These are phyloP conservation scores for Elaeagnus macrophylla DNA, from an alignment of 306 rosid species.

Conservation along the genomic window DNA sequence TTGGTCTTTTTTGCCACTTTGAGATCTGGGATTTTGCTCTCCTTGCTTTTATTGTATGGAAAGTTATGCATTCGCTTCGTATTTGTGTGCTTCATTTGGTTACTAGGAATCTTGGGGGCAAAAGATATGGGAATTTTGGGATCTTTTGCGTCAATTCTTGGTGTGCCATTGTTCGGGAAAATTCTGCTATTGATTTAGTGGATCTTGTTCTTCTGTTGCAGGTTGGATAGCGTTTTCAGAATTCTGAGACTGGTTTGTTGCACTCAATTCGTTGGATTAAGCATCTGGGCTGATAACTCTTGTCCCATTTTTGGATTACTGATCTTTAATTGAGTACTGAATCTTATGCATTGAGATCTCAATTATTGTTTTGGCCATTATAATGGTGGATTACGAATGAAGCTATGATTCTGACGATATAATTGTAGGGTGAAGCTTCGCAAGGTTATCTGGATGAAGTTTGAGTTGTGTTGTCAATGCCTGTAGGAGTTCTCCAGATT, in stretches of 20 bases:
- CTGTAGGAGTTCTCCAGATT: conserved; percentile 28
- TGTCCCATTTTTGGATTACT: conserved; percentile 13
- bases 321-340: conserved; percentile 20
- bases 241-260: conserved; percentile 19
- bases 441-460: conserved; percentile 6
- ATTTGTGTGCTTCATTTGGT: conserved; percentile 12
- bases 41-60: conserved; percentile 7
- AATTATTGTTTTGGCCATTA: conserved; percentile 3
- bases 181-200: conserved; percentile 17
- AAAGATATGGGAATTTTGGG: conserved; percentile 18
- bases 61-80: conserved; percentile 6
- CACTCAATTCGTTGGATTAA: conserved; percentile 1
- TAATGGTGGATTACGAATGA: conserved; percentile 13
- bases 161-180: conserved; percentile 6
- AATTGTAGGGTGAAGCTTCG: conserved; percentile 7
- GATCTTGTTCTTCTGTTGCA: conserved; percentile 34
- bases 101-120: conserved; percentile 16
- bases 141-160: conserved; percentile 16
- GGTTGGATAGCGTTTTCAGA: conserved; percentile 32
- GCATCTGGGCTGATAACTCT: not conserved
- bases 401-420: conserved; percentile 22
- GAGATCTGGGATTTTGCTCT: conserved; percentile 29
- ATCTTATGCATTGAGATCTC: conserved; percentile 13
- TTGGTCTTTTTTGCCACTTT: not conserved
- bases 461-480: conserved; percentile 42